phyloP scores from a whole-genome alignment of 2,329 filamentous ascomycete species.

The Cladosporium velox region DNA sequence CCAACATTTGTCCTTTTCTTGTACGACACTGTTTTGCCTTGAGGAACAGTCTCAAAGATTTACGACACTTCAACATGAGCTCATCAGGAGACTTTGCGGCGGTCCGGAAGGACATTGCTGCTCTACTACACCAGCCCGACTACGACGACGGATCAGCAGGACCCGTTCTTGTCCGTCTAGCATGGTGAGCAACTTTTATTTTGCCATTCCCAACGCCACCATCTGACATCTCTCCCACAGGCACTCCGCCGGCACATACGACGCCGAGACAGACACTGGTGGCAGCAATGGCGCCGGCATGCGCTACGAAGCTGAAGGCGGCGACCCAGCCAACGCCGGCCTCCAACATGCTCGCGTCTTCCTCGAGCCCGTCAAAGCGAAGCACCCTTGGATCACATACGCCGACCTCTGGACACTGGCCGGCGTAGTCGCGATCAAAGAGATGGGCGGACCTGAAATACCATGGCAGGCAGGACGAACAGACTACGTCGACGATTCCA shows the following conservation, averaged over 20 bases:
- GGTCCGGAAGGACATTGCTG: slow-evolving; percentile 56
- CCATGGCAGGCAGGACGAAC: slow-evolving; percentile 61
- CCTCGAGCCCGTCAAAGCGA: slow-evolving; percentile 62
- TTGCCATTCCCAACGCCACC: neutral
- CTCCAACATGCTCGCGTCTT: slow-evolving; percentile 65
- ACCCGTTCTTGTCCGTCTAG: slow-evolving; percentile 64
- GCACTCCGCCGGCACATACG: slow-evolving; percentile 67
- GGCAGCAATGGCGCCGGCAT: slow-evolving; percentile 67
- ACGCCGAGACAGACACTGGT: slow-evolving; percentile 60
- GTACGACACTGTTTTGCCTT: neutral
- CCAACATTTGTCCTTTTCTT: neutral
- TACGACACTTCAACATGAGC: neutral
- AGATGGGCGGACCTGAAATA: slow-evolving; percentile 62
- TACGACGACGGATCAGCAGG: slow-evolving; percentile 68
- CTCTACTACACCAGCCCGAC: slow-evolving; percentile 51
- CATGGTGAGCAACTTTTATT: slow-evolving; percentile 52
- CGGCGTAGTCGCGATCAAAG: slow-evolving; percentile 59
- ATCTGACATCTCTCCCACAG: slow-evolving; percentile 36
- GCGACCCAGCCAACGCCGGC: slow-evolving; percentile 65
- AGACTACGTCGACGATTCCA: slow-evolving; percentile 63
- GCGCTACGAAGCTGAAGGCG: slow-evolving; percentile 65
- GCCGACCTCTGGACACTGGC: slow-evolving; percentile 67
- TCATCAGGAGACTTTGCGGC: slow-evolving; percentile 41
- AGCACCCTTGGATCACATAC: slow-evolving; percentile 66
- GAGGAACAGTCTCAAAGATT: neutral